phyloP scores from a whole-genome alignment of 2,329 filamentous ascomycete species.

The Penicillium sp. region DNA sequence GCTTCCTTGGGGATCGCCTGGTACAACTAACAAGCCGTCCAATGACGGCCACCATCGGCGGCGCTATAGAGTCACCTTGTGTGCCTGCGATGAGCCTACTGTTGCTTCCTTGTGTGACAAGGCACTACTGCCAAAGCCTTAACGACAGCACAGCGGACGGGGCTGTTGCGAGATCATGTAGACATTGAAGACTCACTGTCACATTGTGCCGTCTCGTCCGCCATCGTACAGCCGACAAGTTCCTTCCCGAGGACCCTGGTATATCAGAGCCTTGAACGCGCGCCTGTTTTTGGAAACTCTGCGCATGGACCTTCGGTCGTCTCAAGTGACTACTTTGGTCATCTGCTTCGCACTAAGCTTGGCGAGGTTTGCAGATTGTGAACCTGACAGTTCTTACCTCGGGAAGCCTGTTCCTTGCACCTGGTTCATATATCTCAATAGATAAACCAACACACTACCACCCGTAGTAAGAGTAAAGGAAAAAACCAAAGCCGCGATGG shows the following conservation, averaged over 20 bases:
- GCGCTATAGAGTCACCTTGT: conserved; percentile 15
- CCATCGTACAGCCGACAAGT: conserved; percentile 17
- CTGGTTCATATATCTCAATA: not conserved
- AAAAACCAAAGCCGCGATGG: not conserved
- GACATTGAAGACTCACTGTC: not conserved
- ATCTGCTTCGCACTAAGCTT: conserved; percentile 21
- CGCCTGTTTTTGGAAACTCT: conserved; percentile 12
- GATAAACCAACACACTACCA: not conserved
- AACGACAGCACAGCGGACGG: conserved; percentile 17
- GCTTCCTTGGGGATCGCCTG: not conserved
- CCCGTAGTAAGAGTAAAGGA: not conserved
- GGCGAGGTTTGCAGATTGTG: conserved; percentile 15
- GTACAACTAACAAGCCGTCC: not conserved
- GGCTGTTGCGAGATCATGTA: conserved; percentile 16
- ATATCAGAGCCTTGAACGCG: conserved; percentile 14
- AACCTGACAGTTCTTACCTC: conserved; percentile 13
- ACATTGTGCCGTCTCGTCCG: conserved; percentile 13
- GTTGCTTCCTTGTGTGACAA: conserved; percentile 14
- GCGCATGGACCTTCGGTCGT: conserved; percentile 30
- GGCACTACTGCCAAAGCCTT: conserved; percentile 12
- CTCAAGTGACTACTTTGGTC: conserved; percentile 29
- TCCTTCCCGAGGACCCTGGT: not conserved
- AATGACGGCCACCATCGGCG: not conserved
- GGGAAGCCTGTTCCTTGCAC: not conserved
- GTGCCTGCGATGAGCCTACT: not conserved